A percentile compares a stretch with the other conserved stretches of the same genome.
Evolutionary conservation across 306 rosid genomes (phyloP).

Genomic region (Rosa lucieae): DNA sequence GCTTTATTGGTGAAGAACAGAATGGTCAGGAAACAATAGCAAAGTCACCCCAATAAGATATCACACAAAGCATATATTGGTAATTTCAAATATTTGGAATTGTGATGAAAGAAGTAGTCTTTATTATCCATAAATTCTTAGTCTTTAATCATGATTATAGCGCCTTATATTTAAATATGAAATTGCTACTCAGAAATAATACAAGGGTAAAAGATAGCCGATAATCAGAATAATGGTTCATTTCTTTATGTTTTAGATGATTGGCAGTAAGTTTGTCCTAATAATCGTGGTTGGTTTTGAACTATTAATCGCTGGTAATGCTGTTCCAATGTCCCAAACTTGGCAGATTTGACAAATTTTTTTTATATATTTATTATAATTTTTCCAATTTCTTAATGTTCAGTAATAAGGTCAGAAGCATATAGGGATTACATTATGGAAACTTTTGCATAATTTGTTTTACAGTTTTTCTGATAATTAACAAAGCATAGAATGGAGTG

Average conservation of each 20-base stretch:
- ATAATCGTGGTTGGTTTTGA: background rate
- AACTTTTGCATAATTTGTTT: background rate
- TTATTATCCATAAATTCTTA: background rate
- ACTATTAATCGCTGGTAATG: background rate
- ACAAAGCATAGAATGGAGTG: background rate
- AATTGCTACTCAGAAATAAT: background rate
- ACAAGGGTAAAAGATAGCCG: background rate
- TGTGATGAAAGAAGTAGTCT: background rate
- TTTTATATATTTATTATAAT: no score
- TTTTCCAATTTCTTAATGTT: background rate
- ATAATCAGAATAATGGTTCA: background rate
- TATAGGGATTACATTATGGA: background rate
- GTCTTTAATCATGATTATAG: background rate
- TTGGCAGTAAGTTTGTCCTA: background rate
- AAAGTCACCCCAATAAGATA: background rate
- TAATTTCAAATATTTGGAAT: slow-evolving; percentile 13
- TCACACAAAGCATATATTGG: slow-evolving; percentile 8
- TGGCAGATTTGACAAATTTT: background rate
- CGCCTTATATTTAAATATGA: background rate
- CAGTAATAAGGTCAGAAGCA: background rate
- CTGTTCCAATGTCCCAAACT: background rate
- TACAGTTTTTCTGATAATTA: background rate
- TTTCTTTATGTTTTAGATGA: background rate
- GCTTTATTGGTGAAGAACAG: slow-evolving; percentile 28
- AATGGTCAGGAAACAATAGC: slow-evolving; percentile 7